Percentiles rank a stretch among this genome's conserved stretches.
phyloP scores from a whole-genome alignment of 2,329 filamentous ascomycete species.

The Lachnellula hyalina region DNA sequence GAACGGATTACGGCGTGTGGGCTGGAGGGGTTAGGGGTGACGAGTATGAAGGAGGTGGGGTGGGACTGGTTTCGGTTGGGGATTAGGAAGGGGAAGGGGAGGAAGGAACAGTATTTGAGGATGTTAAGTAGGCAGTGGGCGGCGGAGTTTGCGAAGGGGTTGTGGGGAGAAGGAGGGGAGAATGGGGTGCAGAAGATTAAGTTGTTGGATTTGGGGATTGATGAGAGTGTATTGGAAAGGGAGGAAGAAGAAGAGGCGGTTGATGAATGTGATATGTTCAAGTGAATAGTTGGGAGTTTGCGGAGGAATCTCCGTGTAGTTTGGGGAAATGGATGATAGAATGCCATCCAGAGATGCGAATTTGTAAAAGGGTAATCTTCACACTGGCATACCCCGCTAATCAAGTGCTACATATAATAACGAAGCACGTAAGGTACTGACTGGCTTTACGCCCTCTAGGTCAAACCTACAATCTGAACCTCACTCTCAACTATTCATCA shows the following conservation, averaged over 20 bases:
- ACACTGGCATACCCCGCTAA: too few species aligned
- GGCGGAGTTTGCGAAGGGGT: slow-evolving; percentile 14
- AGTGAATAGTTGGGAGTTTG: too few species aligned
- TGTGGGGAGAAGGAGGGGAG: slow-evolving; percentile 12
- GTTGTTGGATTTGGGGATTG: slow-evolving; percentile 7
- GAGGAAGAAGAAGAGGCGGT: background rate
- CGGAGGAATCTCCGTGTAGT: too few species aligned
- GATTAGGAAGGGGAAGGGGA: slow-evolving; percentile 34
- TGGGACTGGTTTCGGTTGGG: background rate
- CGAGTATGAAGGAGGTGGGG: slow-evolving; percentile 53
- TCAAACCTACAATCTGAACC: too few species aligned
- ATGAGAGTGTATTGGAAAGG: background rate
- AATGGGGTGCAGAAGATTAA: slow-evolving; percentile 7
- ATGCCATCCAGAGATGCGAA: too few species aligned
- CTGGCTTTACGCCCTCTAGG: too few species aligned
- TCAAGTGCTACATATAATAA: too few species aligned
- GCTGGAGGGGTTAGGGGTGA: slow-evolving; percentile 70
- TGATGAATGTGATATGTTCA: background rate
- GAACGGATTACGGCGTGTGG: slow-evolving; percentile 86
- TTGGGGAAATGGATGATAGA: too few species aligned
- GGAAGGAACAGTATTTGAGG: background rate
- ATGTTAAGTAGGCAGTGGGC: slow-evolving; percentile 18
- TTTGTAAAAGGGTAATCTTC: too few species aligned
- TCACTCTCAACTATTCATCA: too few species aligned
- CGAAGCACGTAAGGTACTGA: too few species aligned